Evolutionary conservation across 164 flowering plant genomes (phyloP), one percentile per base, ranked within the genome.

Genomic region (Vitis labrusca): DNA sequence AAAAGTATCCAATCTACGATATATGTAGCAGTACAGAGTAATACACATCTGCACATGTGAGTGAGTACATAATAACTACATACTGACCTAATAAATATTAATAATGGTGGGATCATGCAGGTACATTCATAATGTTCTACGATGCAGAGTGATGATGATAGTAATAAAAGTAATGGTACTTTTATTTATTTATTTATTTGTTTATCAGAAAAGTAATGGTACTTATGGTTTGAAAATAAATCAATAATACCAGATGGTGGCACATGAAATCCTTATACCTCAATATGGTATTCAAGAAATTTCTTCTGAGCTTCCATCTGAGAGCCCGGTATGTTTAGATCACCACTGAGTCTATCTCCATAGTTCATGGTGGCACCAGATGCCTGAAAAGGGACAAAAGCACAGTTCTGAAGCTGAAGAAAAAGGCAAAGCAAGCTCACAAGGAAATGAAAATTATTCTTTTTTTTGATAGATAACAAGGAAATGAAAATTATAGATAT

Each of bases 271-370:
- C 52, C 56, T 49, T 54, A 49, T 79, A 89, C 94, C 92, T 86
- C 89, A 78, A 90, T 88, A 79, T 85, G 90, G 48, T 77, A 74
- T 54, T 68, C 70, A 50, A 89, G 69, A 71, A 84, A 76, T 60
- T 68, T 80, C 69, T 72, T 80, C 51, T 81, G 85, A 75, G 76
- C 80, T 68, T 89, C 89, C 68, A 79, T 50, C 44, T 78, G 83
- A 15, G 86, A 71, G 12, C 14, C 72, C 55, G 77, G n/a, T 61
- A 68, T 58, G 54, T 70, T 74, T 19, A 48, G 67, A 62, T 77
- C 64, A 50, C 54, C 53, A 23, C 73, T 69, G 56, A 64, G 63
- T 50, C 60, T 76, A 48, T 71, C 73, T 70, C 73, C 79, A 44
- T 50, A 9, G 30, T 61, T 64, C 16, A 51, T 37, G 76, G 49